These are phyloP conservation scores for Aspergillus cejpii DNA, from an alignment of 2,329 filamentous ascomycete species.

Conservation along the genomic window DNA sequence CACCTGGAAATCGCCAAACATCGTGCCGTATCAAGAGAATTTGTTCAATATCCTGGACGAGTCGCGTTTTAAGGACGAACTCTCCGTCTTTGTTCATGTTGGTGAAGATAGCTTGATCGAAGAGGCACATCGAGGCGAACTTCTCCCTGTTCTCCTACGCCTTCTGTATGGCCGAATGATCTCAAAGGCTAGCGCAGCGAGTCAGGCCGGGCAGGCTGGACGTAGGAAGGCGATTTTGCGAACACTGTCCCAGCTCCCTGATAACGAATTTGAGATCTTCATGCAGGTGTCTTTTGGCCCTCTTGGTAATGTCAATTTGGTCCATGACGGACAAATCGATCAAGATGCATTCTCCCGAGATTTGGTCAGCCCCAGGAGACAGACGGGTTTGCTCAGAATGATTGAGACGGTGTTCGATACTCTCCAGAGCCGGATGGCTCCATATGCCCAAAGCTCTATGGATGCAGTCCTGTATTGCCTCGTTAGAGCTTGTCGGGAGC, in stretches of 20 bases:
- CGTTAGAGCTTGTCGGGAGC: constrained; percentile 58
- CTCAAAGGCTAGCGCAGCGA: constrained; percentile 69
- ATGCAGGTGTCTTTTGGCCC: constrained; percentile 72
- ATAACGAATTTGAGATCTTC: constrained; percentile 71
- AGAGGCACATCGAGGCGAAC: constrained; percentile 60
- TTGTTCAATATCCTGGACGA: constrained; percentile 84
- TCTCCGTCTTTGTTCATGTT: constrained; percentile 78
- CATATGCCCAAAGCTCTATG: constrained; percentile 62
- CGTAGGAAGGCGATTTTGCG: constrained; percentile 68
- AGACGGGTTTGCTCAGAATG: constrained; percentile 89
- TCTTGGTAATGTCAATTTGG: constrained; percentile 55
- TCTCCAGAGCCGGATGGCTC: constrained; percentile 64
- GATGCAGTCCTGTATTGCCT: constrained; percentile 77
- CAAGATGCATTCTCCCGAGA: constrained; percentile 53
- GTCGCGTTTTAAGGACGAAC: constrained; percentile 82
- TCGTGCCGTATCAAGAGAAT: constrained; percentile 76
- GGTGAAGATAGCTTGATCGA: constrained; percentile 61
- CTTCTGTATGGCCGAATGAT: constrained; percentile 86
- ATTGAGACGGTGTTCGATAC: constrained; percentile 78
- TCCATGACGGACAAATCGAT: constrained; percentile 47
- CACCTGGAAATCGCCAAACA: constrained; percentile 74
- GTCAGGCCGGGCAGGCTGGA: constrained; percentile 71
- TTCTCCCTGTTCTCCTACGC: constrained; percentile 82
- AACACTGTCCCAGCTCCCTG: constrained; percentile 68
- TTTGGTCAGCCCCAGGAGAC: constrained; percentile 63